Evolutionary conservation across 352 stramenopile genomes (phyloP).

Genomic region (Phytopythium montanum): DNA sequence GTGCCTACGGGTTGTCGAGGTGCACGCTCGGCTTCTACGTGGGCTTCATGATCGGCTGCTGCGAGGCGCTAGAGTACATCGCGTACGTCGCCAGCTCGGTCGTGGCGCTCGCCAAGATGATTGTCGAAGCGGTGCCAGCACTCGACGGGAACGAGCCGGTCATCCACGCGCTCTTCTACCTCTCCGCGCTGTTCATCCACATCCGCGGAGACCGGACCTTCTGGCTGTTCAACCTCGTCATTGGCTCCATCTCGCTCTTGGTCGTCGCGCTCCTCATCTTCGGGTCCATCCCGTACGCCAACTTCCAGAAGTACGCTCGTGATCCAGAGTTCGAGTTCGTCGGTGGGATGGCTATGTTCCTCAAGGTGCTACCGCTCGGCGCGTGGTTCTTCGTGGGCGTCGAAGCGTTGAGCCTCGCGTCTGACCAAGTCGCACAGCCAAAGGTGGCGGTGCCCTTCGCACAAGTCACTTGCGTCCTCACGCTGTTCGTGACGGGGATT

Average conservation of each 20-base stretch:
- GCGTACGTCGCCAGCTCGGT: constrained; percentile 35
- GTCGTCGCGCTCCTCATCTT: constrained; percentile 38
- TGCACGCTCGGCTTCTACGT: constrained; percentile 42
- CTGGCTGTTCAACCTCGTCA: constrained; percentile 35
- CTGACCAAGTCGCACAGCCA: constrained; percentile 18
- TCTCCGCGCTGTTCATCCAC: constrained; percentile 28
- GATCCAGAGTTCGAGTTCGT: constrained; percentile 4
- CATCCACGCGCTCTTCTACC: constrained; percentile 28
- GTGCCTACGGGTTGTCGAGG: constrained; percentile 34
- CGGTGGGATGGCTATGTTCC: constrained; percentile 3
- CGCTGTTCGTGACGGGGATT: constrained; percentile 16
- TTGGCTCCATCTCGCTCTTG: constrained; percentile 25
- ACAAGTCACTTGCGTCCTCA: constrained; percentile 25
- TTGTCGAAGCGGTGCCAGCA: constrained; percentile 16
- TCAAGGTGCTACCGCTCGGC: constrained; percentile 11
- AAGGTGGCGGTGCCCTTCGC: constrained; percentile 22
- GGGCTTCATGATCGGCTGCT: constrained; percentile 46
- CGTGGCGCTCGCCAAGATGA: constrained; percentile 27
- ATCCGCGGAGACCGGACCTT: constrained; percentile 28
- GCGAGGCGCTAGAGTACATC: constrained; percentile 44
- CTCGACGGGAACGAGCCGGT: constrained; percentile 17
- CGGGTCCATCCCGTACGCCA: constrained; percentile 25
- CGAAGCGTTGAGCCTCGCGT: constrained; percentile 16
- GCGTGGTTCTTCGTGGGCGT: constrained; percentile 30
- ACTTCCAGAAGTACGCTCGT: constrained; percentile 10